Evolutionary conservation across 176 grass and related monocot species (phyloP), one percentile per base, ranked within the genome.

Genomic region (Lolium perenne): DNA sequence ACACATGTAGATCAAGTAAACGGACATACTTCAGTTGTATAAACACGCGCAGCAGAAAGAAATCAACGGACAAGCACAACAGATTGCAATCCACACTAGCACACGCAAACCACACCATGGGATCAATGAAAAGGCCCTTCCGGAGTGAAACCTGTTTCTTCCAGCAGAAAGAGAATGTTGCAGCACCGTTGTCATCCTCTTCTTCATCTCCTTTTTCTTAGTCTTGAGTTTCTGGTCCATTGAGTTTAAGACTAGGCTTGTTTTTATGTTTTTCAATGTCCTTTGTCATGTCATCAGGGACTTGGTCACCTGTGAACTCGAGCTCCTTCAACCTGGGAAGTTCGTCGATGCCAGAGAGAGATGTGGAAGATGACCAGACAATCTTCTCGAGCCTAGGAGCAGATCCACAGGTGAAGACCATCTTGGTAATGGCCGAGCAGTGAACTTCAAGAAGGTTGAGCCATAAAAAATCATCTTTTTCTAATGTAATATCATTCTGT

Each of bases 241-340:
- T 80, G 1, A 40, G 26, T 73, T 38, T 80, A 40, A 86, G 6
- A 61, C 2, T n/a, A 62, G 23, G 53, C 6, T 32, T 20, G 5
- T 57, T 22, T 51, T 21, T 45, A 38, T 21, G 15, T 8, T 21
- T 18, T 21, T 32, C 3, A 32, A 48, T 80, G 14, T 13, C 58
- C 45, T 80, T 7, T 32, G 1, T 41, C n/a, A 86, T 49, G 35
- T 87, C 48, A 1, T 13, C 0, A 3, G 38, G 10, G 59, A 87
- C 22, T n/a, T 0, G 0, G 0, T 45, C 6, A 43, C 69, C 79
- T 0, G 66, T 76, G 21, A 76, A 57, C 70, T 76, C 47, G 17
- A 87, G 47, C 58, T 87, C 70, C 35, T 82, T 82, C 71, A 76
- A 57, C 23, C 21, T 8, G 0, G 26, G 21, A 67, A 87, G 70